Conservation (phyloP, 495 filamentous ascomycete genomes). For the Penicillium cosmopolitanum region DNA sequence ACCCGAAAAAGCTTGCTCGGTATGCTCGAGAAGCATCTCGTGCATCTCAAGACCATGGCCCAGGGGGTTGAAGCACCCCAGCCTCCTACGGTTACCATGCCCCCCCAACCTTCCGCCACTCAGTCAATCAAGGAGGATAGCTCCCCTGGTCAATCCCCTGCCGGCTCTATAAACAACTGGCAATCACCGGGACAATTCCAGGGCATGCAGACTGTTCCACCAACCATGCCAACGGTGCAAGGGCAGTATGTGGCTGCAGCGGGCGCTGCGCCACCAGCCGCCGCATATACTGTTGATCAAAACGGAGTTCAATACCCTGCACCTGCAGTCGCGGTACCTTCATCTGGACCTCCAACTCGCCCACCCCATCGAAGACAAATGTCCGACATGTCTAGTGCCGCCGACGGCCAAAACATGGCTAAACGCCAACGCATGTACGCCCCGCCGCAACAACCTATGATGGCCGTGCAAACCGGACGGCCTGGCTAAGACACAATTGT, state of each 20-base stretch:
- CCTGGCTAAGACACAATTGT: conserved; percentile 30
- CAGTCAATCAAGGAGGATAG: conserved; percentile 80
- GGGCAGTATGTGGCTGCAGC: conserved; percentile 52
- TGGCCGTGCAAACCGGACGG: conserved; percentile 49
- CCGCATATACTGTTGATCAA: conserved; percentile 54
- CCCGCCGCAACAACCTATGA: conserved; percentile 48
- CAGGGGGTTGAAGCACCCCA: conserved; percentile 60
- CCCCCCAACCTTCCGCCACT: conserved; percentile 54
- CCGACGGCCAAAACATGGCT: conserved; percentile 55
- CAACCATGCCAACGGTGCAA: conserved; percentile 53
- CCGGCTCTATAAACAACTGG: conserved; percentile 69
- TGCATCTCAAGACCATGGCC: conserved; percentile 68
- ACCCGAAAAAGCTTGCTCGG: conserved; percentile 92
- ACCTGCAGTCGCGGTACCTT: conserved; percentile 52
- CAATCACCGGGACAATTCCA: conserved; percentile 73
- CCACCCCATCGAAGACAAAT: conserved; percentile 64
- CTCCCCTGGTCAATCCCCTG: conserved; percentile 76
- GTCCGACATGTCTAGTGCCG: conserved; percentile 64
- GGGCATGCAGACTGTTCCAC: conserved; percentile 61
- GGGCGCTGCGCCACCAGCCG: conserved; percentile 38
- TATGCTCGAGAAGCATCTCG: conserved; percentile 87
- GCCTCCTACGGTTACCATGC: conserved; percentile 50
- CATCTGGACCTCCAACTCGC: conserved; percentile 40
- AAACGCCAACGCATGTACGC: conserved; percentile 70
- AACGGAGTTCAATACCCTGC: conserved; percentile 56